Percentiles rank a stretch among this genome's conserved stretches.
These are phyloP conservation scores for Tagetes erecta DNA, from an alignment of 129 eudicot species.

Conservation along the genomic window DNA sequence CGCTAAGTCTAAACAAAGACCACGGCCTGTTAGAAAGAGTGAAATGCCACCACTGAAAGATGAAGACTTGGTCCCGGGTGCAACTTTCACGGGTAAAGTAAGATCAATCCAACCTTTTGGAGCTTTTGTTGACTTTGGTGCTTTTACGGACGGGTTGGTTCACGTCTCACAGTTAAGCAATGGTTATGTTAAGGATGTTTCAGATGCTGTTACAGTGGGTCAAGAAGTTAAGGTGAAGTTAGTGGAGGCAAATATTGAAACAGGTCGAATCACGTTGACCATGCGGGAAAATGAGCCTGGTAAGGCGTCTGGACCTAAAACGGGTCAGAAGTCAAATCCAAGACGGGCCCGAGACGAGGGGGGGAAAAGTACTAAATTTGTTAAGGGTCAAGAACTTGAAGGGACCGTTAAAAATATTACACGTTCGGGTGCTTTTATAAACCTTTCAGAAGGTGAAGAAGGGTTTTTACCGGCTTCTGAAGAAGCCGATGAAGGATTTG, in stretches of 20 bases:
- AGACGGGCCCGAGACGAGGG: constrained; percentile 43
- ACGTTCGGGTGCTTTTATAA: constrained; percentile 75
- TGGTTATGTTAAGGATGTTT: constrained; percentile 79
- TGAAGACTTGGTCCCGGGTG: constrained; percentile 82
- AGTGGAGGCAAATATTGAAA: constrained; percentile 69
- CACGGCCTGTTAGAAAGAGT: constrained; percentile 77
- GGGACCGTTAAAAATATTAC: constrained; percentile 83
- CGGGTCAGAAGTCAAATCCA: constrained; percentile 37
- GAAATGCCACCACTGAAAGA: constrained; percentile 89
- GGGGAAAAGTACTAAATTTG: constrained; percentile 63
- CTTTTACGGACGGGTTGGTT: constrained; percentile 86
- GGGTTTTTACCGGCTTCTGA: constrained; percentile 86
- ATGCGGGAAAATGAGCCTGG: constrained; percentile 67
- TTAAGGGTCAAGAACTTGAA: constrained; percentile 71
- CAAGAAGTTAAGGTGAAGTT: constrained; percentile 83
- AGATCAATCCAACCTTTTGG: constrained; percentile 89
- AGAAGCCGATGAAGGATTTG: constrained; percentile 72
- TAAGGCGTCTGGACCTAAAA: constrained; percentile 39
- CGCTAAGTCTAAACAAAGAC: constrained; percentile 48
- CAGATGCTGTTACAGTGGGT: constrained; percentile 65
- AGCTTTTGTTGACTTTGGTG: constrained; percentile 94
- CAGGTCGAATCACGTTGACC: constrained; percentile 71
- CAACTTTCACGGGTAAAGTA: constrained; percentile 88
- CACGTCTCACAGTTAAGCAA: constrained; percentile 81
- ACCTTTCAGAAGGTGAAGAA: constrained; percentile 88